A percentile compares a stretch with the other conserved stretches of the same genome.
Evolutionary conservation across 2,329 filamentous ascomycete genomes (phyloP).

Genomic region (Ophiostoma quercus): DNA sequence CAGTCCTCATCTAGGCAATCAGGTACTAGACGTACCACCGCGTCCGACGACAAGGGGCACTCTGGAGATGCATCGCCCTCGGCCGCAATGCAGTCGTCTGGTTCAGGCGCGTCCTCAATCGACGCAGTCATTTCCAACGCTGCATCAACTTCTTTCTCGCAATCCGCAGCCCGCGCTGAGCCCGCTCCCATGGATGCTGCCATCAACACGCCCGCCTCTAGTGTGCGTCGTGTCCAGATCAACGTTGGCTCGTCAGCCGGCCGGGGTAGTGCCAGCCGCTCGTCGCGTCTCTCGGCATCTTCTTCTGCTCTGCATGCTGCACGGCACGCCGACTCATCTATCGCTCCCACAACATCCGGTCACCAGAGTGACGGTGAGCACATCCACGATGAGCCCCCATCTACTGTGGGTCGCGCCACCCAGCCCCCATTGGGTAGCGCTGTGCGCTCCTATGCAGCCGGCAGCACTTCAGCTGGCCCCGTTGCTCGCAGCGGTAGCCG

Average conservation of each 20-base stretch:
- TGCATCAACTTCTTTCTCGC: neutral
- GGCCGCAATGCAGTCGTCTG: neutral
- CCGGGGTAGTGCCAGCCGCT: constrained; percentile 30
- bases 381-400: constrained; percentile 43
- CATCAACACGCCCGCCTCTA: constrained; percentile 51
- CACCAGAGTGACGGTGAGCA: constrained; percentile 47
- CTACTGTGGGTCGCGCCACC: constrained; percentile 41
- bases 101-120: constrained; percentile 15
- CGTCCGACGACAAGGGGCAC: constrained; percentile 31
- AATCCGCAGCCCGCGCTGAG: neutral
- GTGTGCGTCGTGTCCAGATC: constrained; percentile 52
- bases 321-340: constrained; percentile 28
- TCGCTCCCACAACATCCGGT: constrained; percentile 23
- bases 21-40: constrained; percentile 24
- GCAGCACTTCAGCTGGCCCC: constrained; percentile 27
- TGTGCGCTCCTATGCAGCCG: constrained; percentile 45
- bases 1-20: constrained; percentile 37
- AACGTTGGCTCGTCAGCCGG: constrained; percentile 46
- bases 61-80: neutral
- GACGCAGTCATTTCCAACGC: constrained; percentile 17
- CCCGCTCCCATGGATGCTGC: constrained; percentile 17
- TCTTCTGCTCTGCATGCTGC: constrained; percentile 35
- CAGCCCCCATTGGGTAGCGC: constrained; percentile 46
- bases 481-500: constrained; percentile 23
- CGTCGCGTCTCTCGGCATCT: constrained; percentile 35